Evolutionary conservation across 108 stramenopile species (phyloP).

Genomic region (Craspedostauros australis): DNA sequence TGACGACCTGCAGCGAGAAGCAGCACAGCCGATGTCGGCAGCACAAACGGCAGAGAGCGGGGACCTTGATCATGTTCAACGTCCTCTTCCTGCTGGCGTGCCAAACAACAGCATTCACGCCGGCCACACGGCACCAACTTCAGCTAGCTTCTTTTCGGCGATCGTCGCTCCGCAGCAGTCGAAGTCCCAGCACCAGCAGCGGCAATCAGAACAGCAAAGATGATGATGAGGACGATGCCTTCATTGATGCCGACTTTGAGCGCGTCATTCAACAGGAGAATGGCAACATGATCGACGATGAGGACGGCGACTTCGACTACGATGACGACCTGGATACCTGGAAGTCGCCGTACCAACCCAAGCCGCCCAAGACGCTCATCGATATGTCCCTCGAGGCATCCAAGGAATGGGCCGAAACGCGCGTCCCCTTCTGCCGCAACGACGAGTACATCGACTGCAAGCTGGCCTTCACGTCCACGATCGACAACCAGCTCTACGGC

Average conservation of each 20-base stretch:
- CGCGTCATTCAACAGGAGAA: neutral
- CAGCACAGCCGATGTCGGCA: neutral
- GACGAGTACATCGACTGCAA: slow-evolving; percentile 38
- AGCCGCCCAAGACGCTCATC: slow-evolving; percentile 14
- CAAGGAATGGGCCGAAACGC: slow-evolving; percentile 27
- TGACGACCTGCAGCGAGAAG: neutral
- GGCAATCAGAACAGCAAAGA: neutral
- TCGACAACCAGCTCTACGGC: slow-evolving; percentile 34
- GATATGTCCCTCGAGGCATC: slow-evolving; percentile 29
- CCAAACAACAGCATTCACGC: neutral
- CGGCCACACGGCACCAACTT: neutral
- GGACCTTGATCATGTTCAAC: no score
- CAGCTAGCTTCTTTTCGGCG: neutral
- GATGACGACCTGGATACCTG: neutral
- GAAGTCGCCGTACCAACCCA: neutral
- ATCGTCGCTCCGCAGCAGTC: neutral
- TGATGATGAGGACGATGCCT: neutral
- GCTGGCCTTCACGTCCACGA: slow-evolving; percentile 32
- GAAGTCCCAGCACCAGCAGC: neutral
- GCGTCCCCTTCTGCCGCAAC: slow-evolving; percentile 32
- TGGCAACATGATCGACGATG: neutral
- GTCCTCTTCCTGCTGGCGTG: no score
- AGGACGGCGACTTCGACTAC: neutral
- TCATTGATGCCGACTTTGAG: slow-evolving; percentile 24
- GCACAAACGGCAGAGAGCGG: neutral